Evolutionary conservation across 306 rosid genomes (phyloP), one percentile per base, ranked within the genome.

Genomic region (Hippophae tibetana): DNA sequence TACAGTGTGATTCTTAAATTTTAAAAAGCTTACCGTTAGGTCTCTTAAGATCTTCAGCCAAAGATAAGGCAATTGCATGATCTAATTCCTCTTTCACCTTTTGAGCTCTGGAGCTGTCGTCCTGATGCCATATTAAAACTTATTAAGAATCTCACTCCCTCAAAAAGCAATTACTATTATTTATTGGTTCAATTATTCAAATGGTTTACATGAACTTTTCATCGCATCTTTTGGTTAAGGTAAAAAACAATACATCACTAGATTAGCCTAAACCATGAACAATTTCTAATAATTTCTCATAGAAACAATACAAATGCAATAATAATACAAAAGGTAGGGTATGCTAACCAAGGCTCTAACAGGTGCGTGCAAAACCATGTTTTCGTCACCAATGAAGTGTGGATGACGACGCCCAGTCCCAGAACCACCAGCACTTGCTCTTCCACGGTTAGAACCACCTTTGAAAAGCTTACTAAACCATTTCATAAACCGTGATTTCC

Each of bases 401-500:
- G 83, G 80, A 64, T 65, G 82, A 63, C 66, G 77, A 65, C 73
- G 38, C 4, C 38, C 38, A 31, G 38, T 11, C 3, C 75, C 52
- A 13, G 49, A 54, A 14, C 75, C 13, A 13, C 76, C 47, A 1
- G 48, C 60, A n/a, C 62, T 71, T 42, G 77, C 73, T 43, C 80
- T 81, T 67, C 83, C 78, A 47, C 84, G 73, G 52, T 55, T 69
- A 45, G 78, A 63, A 64, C 96, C 86, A 6, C 84, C 72, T 72
- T 79, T 78, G 84, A 93, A 86, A 70, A 93, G 78, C 77, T 72
- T 89, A 75, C 84, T 72, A 55, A 93, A 66, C 99, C 99, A 93
- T 88, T 84, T 89, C 97, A 89, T 81, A 72, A 89, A 82, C 63
- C 95, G 79, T 51, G 95, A 84, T 77, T 88, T 89, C 74, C 84